These are phyloP conservation scores for Populus trichocarpa DNA, from an alignment of 441 rosid species.

Conservation along the genomic window DNA sequence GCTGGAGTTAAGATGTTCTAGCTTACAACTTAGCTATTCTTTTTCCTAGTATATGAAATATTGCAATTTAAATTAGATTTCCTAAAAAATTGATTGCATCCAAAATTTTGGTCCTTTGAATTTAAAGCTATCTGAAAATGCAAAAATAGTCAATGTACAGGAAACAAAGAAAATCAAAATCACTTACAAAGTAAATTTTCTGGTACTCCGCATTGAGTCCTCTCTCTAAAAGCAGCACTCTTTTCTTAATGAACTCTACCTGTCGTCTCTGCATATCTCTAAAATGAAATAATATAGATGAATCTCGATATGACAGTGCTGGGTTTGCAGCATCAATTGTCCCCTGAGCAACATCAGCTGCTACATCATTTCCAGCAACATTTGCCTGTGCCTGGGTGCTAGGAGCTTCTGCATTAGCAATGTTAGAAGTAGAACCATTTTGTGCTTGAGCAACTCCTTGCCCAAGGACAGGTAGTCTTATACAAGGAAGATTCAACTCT, in stretches of 20 bases:
- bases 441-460: constrained; percentile 60
- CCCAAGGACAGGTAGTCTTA: constrained; percentile 66
- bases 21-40: not conserved
- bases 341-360: constrained; percentile 48
- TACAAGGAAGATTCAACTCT: constrained; percentile 75
- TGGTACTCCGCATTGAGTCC: constrained; percentile 76
- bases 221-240: constrained; percentile 91
- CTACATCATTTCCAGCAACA: constrained; percentile 41
- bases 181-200: constrained; percentile 65
- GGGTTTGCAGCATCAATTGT: constrained; percentile 43
- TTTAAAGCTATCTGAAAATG: not conserved
- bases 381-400: constrained; percentile 50
- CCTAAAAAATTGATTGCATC: not conserved
- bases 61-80: not conserved
- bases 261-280: constrained; percentile 95
- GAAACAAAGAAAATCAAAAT: not conserved
- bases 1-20: not conserved
- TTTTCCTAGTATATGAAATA: not conserved
- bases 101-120: not conserved
- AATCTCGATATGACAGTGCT: constrained; percentile 44
- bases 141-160: not conserved
- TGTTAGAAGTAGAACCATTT: constrained; percentile 44
- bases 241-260: constrained; percentile 92
- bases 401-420: constrained; percentile 42
- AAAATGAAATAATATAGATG: constrained; percentile 54